These are phyloP conservation scores for Murraya paniculata DNA, from an alignment of 345 rosid species.

Conservation along the genomic window DNA sequence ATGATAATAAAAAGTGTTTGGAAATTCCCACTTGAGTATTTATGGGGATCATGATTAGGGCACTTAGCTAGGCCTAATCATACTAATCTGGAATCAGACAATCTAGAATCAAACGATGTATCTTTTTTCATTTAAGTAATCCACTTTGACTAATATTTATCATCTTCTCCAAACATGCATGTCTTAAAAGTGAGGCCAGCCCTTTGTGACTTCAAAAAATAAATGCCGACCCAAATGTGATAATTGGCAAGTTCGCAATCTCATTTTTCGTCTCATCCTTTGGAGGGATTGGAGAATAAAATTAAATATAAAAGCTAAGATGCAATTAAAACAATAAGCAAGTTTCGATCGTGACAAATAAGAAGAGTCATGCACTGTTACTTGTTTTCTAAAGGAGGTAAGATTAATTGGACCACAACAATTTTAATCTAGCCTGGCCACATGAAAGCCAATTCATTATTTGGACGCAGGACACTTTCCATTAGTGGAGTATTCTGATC, in stretches of 20 bases:
- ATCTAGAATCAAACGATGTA: too few species aligned
- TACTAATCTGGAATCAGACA: background rate
- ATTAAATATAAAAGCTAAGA: background rate
- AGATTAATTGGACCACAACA: background rate
- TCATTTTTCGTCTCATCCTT: background rate
- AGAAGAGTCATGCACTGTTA: background rate
- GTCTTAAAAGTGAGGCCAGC: too few species aligned
- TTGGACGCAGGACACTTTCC: too few species aligned
- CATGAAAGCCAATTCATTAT: background rate
- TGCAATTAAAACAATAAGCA: background rate
- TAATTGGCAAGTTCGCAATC: background rate
- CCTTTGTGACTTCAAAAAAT: background rate
- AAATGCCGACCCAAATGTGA: background rate
- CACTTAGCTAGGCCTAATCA: background rate
- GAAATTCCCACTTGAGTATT: background rate
- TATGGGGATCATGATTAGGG: constrained; percentile 1
- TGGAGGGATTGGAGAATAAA: background rate
- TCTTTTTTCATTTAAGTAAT: background rate
- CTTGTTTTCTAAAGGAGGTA: background rate
- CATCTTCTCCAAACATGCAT: background rate
- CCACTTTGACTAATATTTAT: background rate
- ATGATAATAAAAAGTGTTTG: background rate
- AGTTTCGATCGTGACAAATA: background rate
- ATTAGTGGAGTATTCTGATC: background rate
- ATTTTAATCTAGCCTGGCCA: background rate